Percentiles rank a stretch among this genome's conserved stretches.
phyloP scores from a whole-genome alignment of 1,139 yeast genomes.

The Geotrichum europaeum region DNA sequence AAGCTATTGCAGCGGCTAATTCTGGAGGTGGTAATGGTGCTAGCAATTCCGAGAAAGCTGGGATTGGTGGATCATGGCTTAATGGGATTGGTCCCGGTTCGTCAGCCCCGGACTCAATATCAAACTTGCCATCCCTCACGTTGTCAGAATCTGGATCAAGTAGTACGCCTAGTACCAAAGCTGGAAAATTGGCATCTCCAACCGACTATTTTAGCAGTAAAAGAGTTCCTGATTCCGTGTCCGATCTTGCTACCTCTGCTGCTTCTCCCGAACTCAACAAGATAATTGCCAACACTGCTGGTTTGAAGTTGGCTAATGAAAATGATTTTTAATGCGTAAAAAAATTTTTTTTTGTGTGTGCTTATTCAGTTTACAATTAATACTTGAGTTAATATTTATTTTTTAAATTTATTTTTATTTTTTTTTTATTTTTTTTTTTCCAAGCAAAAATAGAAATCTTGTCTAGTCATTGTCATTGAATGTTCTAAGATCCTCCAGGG shows the following conservation, averaged over 20 bases:
- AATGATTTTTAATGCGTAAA: not conserved
- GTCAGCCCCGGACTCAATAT: slow-evolving; percentile 25
- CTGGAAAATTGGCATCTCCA: slow-evolving; percentile 3
- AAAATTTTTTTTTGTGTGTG: not conserved
- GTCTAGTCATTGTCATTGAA: not conserved
- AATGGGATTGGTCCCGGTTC: slow-evolving; percentile 15
- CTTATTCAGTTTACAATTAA: not conserved
- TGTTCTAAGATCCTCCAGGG: slow-evolving; percentile 46
- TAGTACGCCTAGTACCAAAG: slow-evolving; percentile 20
- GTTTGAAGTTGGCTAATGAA: not conserved
- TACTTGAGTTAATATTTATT: not conserved
- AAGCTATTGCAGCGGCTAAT: slow-evolving; percentile 26
- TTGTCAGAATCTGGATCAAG: slow-evolving; percentile 28
- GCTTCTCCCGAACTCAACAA: not conserved
- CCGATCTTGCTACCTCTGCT: not conserved
- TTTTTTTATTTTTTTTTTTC: not conserved
- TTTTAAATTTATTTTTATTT: not conserved
- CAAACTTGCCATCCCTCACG: slow-evolving; percentile 24
- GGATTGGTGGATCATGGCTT: slow-evolving; percentile 5
- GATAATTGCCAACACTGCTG: not conserved
- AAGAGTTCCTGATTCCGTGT: not conserved
- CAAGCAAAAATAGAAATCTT: not conserved
- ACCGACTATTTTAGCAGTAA: slow-evolving; percentile 5
- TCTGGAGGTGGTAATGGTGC: slow-evolving; percentile 3
- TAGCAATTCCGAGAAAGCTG: not conserved